A percentile compares a stretch with the other conserved stretches of the same genome.
Conservation (phyloP, 2,329 filamentous ascomycete species). For the Alternaria novae-zelandiae region DNA sequence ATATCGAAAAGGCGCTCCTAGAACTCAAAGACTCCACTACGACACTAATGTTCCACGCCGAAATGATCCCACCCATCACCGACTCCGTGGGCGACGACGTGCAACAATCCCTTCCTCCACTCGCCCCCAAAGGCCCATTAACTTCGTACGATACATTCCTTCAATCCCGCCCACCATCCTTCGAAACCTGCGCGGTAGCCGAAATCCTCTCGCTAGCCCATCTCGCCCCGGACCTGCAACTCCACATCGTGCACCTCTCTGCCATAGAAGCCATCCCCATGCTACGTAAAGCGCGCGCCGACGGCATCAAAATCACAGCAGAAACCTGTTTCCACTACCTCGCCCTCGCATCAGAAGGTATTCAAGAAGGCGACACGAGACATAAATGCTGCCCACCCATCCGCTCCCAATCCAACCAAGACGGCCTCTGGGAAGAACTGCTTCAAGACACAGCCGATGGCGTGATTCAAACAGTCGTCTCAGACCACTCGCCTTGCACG, state of each 20-base stretch:
- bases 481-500: conserved; percentile 95
- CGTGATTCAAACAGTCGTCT: conserved; percentile 90
- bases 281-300: conserved; percentile 72
- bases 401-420: conserved; percentile 79
- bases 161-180: conserved; percentile 83
- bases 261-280: conserved; percentile 88
- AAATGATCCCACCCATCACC: conserved; percentile 91
- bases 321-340: conserved; percentile 98
- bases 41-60: conserved; percentile 98
- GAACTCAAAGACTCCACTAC: conserved; percentile 82
- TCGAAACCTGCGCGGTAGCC: conserved; percentile 89
- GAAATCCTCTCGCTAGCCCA: conserved; percentile 84
- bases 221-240: conserved; percentile 77
- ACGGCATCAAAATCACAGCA: conserved; percentile 84
- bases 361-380: conserved; percentile 83
- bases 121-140: conserved; percentile 73
- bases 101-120: conserved; percentile 71
- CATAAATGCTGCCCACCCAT: conserved; percentile 98
- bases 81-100: conserved; percentile 80
- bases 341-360: conserved; percentile 79
- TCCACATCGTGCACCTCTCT: conserved; percentile 94
- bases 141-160: conserved; percentile 89
- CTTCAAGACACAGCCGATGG: conserved; percentile 62
- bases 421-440: conserved; percentile 86
- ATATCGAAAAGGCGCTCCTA: conserved; percentile 80